phyloP scores from a whole-genome alignment of 345 rosid genomes.

The Salix exigua region DNA sequence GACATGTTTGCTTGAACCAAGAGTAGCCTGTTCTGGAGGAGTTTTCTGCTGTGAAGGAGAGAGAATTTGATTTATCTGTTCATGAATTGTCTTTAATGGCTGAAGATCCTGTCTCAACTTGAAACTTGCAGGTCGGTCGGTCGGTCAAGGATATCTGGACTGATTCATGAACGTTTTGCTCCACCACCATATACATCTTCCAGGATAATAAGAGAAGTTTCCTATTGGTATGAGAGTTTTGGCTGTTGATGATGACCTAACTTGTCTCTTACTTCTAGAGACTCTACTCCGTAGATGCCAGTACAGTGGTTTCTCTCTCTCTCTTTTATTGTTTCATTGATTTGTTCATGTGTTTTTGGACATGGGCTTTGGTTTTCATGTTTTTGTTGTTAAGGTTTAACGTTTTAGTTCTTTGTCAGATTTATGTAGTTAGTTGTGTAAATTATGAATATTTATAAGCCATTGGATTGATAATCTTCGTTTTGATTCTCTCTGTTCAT shows the following conservation, averaged over 20 bases:
- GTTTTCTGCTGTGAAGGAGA: conserved; percentile 22
- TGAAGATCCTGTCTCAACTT: conserved; percentile 51
- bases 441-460: not conserved
- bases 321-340: not conserved
- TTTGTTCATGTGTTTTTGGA: conserved; percentile 1
- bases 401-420: not conserved
- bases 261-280: no score
- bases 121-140: conserved; percentile 30
- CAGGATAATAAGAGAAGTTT: conserved; percentile 13
- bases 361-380: conserved; percentile 17
- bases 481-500: not conserved
- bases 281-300: no score
- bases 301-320: no score
- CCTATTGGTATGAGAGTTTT: no score
- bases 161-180: conserved; percentile 45
- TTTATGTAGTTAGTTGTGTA: conserved; percentile 1
- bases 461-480: not conserved
- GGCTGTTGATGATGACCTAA: no score
- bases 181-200: conserved; percentile 64
- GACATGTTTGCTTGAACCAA: conserved; percentile 2
- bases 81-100: conserved; percentile 42
- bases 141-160: conserved; percentile 31
- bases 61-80: conserved; percentile 45
- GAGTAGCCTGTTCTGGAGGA: conserved; percentile 16
- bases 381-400: not conserved